Evolutionary conservation across 2,329 filamentous ascomycete genomes (phyloP), one percentile per base, ranked within the genome.

Genomic region (Fusarium cyanostomum): DNA sequence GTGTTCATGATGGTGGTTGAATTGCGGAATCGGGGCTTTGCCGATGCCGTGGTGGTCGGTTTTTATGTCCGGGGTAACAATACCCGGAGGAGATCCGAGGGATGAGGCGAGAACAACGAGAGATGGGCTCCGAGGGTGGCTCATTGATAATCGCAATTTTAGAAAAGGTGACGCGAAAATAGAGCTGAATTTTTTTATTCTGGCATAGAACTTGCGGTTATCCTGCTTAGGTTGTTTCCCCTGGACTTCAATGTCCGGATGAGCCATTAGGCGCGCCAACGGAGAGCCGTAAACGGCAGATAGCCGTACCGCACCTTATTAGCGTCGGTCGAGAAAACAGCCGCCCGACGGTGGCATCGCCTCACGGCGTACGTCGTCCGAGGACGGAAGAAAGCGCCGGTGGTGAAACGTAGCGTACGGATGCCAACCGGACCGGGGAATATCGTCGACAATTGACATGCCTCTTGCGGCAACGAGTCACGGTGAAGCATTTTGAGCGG

Each of bases 381-480:
- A 45, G 39, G 50, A 43, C 44, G 38, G 31, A 43, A 43, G 44
- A 41, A 55, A 42, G 43, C 37, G 52, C 37, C 58, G 57, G 66
- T 50, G 43, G 44, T 57, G 57, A 63, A 63, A 49, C 48, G 58
- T 48, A 58, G 53, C 48, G 57, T 53, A 38, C 37, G 46, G 26
- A 50, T 41, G 35, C 51, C 54, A 67, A 66, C 66, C 63, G 62
- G 63, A 53, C 63, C 63, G 63, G 39, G 38, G 26, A 59, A 41
- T 39, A 45, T 42, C 39, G 52, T 53, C 51, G 50, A 56, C 50
- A 46, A 43, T 46, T 42, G 56, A 55, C 34, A 60, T n/a, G n/a
- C n/a, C n/a, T n/a, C n/a, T n/a, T n/a, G n/a, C n/a, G n/a, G n/a
- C n/a, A n/a, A n/a, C n/a, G n/a, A n/a, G 50, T 60, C 49, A 51